Conservation (phyloP, 768 basidiomycete species). For the Porpolomopsis calyptriformis region DNA sequence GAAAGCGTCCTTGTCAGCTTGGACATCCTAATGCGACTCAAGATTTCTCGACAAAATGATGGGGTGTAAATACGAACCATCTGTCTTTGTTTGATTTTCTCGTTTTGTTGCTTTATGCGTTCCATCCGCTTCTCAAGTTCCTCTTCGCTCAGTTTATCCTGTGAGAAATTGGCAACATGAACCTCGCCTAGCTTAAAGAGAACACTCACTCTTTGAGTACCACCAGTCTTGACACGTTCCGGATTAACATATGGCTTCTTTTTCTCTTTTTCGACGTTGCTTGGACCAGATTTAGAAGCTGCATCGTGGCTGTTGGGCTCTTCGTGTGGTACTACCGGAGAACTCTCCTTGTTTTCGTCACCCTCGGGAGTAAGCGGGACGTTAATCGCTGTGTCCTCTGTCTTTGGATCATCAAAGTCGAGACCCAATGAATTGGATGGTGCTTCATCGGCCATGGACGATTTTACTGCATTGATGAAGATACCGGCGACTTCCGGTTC, state of each 20-base stretch:
- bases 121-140: slow-evolving; percentile 52
- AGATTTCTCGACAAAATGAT: background rate
- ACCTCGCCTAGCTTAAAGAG: slow-evolving; percentile 18
- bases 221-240: slow-evolving; percentile 79
- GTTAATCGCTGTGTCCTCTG: slow-evolving; percentile 20
- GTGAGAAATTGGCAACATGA: slow-evolving; percentile 8
- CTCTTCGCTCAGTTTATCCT: slow-evolving; percentile 37
- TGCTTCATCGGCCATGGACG: background rate
- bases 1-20: slow-evolving; percentile 75
- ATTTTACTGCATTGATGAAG: no score
- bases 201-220: slow-evolving; percentile 50
- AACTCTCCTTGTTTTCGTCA: slow-evolving; percentile 5
- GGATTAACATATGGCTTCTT: slow-evolving; percentile 72
- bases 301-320: slow-evolving; percentile 9
- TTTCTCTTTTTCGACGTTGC: slow-evolving; percentile 31
- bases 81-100: slow-evolving; percentile 54
- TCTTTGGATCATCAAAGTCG: slow-evolving; percentile 45
- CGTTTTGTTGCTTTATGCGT: slow-evolving; percentile 52
- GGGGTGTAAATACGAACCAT: slow-evolving; percentile 26
- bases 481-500: no score
- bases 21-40: slow-evolving; percentile 46
- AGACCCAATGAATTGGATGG: slow-evolving; percentile 55
- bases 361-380: slow-evolving; percentile 7
- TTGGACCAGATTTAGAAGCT: slow-evolving; percentile 8
- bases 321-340: slow-evolving; percentile 9